Base-by-base conservation (phyloP, 208 protist genomes). In the Wallacemonas sp. region DNA sequence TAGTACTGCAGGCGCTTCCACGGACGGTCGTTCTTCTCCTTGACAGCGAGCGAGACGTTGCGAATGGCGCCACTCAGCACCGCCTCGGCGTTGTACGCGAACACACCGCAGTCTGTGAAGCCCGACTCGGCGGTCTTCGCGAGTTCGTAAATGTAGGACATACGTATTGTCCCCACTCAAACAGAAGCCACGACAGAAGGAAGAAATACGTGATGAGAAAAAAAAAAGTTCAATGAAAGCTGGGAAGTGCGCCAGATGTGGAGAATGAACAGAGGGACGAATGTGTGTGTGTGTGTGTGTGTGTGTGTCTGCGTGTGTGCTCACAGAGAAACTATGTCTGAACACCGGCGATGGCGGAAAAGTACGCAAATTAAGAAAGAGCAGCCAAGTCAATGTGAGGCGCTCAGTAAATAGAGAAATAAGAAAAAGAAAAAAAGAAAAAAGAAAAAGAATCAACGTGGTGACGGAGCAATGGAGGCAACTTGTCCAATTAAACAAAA, bases 71-170 rank as follows among this genome's bases (percentile, higher is more conserved):
- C 63, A n/a, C 39, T 18, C 44, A 75, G 57, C 31, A 70, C 54
- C 28, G 36, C 23, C 55, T 69, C 42, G 25, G 67, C 52, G 36
- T 68, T 41, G 39, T 69, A 49, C 23, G 52, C 59, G 62, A 75
- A 61, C 20, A 42, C 42, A 32, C 33, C 42, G 3, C 49, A 63
- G 11, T 52, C 39, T 8, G 31, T 28, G 42, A 65, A 57, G 54
- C 50, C 23, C 7, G 52, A 28, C 50, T 59, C 36, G 18, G 55
- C 32, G 20, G 16, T 61, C 38, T 65, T 10, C 2, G 63, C 61
- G 26, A 61, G 65, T 31, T 65, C 45, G 11, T 50, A 39, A 39
- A 69, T 48, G 55, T 68, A 74, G 7, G 69, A 68, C 69, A 74
- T 65, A 68, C 69, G 68, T 65, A 4, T 31, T 33, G 22, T 25